Conservation (phyloP, 768 basidiomycete species). For the Suillus discolor region DNA sequence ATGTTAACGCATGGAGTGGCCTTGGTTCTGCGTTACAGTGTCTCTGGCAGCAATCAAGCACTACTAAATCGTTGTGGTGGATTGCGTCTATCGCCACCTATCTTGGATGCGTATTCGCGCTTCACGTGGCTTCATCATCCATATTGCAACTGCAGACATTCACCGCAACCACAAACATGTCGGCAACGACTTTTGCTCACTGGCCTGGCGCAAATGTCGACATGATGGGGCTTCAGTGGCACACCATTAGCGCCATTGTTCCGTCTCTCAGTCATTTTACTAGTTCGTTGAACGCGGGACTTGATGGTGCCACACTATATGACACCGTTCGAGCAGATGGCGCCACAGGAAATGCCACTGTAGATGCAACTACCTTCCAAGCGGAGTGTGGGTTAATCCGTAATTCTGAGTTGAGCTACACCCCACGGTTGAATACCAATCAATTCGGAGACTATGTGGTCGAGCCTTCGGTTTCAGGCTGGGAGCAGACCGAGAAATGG, state of each 20-base stretch:
- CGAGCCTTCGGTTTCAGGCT: background rate
- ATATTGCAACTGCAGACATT: conserved; percentile 12
- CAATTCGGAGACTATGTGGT: background rate
- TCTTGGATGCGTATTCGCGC: conserved; percentile 3
- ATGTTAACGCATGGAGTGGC: conserved; percentile 10
- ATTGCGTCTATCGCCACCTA: conserved; percentile 6
- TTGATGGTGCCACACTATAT: conserved; percentile 10
- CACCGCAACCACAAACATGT: background rate
- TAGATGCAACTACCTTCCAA: conserved; percentile 12
- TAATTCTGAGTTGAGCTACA: conserved; percentile 1
- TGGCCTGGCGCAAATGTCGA: conserved; percentile 4
- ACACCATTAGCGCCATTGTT: background rate
- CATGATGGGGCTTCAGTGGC: conserved; percentile 1
- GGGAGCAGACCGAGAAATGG: conserved; percentile 9
- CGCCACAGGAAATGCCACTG: conserved; percentile 9
- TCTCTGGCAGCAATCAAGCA: conserved; percentile 10
- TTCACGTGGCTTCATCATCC: conserved; percentile 14
- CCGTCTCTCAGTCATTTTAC: conserved; percentile 6
- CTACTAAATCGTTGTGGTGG: conserved; percentile 3
- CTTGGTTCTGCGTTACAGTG: conserved; percentile 8
- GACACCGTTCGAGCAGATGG: conserved; percentile 7
- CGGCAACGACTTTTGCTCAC: background rate
- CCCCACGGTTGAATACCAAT: background rate
- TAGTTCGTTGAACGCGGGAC: background rate
- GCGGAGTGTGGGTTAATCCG: conserved; percentile 8